These are phyloP conservation scores for Silene conica DNA, from an alignment of 148 eudicot genomes.

Conservation along the genomic window DNA sequence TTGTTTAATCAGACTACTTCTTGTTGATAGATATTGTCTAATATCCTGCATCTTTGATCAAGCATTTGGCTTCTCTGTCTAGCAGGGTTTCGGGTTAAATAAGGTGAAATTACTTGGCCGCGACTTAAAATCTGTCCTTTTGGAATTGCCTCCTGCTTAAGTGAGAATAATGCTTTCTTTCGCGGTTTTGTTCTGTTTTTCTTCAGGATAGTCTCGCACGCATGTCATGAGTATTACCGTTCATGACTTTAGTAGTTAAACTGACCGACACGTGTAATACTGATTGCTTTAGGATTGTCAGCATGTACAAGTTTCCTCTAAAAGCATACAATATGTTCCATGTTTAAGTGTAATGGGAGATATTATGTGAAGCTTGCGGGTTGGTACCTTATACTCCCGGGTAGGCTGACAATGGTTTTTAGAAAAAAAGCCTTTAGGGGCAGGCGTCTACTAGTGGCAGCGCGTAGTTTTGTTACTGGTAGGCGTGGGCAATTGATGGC, in stretches of 20 bases:
- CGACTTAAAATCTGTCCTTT: slow-evolving; percentile 20
- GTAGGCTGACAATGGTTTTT: no score
- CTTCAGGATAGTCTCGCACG: no score
- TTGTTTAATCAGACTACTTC: slow-evolving; percentile 12
- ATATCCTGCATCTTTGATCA: slow-evolving; percentile 16
- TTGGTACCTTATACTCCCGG: no score
- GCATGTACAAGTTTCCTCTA: not conserved
- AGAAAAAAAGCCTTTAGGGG: no score
- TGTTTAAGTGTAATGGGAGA: no score
- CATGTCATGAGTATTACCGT: not conserved
- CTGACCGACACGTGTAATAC: not conserved
- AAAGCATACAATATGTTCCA: not conserved
- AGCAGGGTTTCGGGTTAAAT: not conserved
- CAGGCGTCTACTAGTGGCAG: no score
- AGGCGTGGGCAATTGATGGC: no score
- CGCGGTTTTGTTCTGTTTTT: not conserved
- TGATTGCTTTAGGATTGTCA: not conserved
- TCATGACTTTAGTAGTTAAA: not conserved
- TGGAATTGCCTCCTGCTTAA: slow-evolving; percentile 23
- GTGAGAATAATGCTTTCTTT: slow-evolving; percentile 15
- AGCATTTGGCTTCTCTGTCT: not conserved
- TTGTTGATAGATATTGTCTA: slow-evolving; percentile 5
- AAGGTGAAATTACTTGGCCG: slow-evolving; percentile 3
- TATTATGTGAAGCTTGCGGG: no score
- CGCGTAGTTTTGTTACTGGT: no score